Evolutionary conservation across 2,329 filamentous ascomycete species (phyloP).

Genomic region (Colletotrichum plurivorum): DNA sequence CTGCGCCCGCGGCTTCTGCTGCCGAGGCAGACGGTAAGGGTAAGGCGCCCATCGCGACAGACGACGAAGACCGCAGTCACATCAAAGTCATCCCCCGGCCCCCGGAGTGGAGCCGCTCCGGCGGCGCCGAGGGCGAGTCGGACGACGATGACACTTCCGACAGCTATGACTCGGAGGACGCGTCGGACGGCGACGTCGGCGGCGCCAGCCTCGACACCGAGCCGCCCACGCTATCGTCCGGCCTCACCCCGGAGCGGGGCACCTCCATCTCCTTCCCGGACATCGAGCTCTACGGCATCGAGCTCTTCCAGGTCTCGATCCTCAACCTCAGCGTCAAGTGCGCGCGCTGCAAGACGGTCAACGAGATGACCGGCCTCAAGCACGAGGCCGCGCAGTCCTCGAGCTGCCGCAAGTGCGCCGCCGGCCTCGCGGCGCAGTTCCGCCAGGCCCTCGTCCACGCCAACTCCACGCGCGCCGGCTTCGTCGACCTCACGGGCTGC

Average conservation of each 20-base stretch:
- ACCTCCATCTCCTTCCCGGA: constrained; percentile 85
- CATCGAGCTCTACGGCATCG: constrained; percentile 82
- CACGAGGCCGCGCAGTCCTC: constrained; percentile 65
- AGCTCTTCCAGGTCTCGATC: constrained; percentile 78
- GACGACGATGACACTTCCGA: constrained; percentile 58
- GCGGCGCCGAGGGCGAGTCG: constrained; percentile 53
- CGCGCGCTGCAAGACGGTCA: constrained; percentile 80
- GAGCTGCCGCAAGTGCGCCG: constrained; percentile 73
- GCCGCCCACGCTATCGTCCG: constrained; percentile 46
- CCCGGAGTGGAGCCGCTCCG: constrained; percentile 79
- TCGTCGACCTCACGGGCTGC: constrained; percentile 83
- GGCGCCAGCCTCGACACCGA: constrained; percentile 57
- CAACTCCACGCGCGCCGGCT: constrained; percentile 81
- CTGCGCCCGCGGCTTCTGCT: constrained; percentile 33
- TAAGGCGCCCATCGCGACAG: constrained; percentile 42
- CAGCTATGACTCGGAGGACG: constrained; percentile 63
- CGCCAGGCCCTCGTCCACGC: constrained; percentile 80
- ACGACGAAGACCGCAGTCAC: constrained; percentile 69
- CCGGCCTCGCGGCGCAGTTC: constrained; percentile 67
- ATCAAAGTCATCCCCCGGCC: constrained; percentile 81
- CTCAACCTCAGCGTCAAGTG: constrained; percentile 83
- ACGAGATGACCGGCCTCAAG: constrained; percentile 78
- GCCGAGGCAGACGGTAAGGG: constrained; percentile 41
- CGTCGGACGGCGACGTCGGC: constrained; percentile 60
- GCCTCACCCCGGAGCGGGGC: constrained; percentile 71